Percentiles rank a stretch among this genome's conserved stretches.
phyloP scores from a whole-genome alignment of 1,139 yeast species.

The Pichia sp. region DNA sequence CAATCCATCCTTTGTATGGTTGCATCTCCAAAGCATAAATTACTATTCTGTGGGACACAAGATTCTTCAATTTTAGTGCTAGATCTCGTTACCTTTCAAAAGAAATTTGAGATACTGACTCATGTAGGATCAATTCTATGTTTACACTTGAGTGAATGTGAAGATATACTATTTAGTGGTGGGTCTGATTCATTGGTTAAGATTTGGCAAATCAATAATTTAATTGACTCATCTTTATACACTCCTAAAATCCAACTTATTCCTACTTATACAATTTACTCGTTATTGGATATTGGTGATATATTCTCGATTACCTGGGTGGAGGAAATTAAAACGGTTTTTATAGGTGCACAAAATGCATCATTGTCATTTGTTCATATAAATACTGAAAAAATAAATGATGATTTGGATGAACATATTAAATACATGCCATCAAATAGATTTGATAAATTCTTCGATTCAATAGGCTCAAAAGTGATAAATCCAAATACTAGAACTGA shows the following conservation, averaged over 20 bases:
- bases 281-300: slow-evolving; percentile 86
- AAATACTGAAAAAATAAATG: slow-evolving; percentile 25
- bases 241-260: slow-evolving; percentile 5
- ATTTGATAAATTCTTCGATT: slow-evolving; percentile 84
- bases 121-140: slow-evolving; percentile 67
- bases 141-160: slow-evolving; percentile 52
- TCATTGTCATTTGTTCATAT: slow-evolving; percentile 66
- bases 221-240: slow-evolving; percentile 6
- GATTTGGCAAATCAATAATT: slow-evolving; percentile 60
- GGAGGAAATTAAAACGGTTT: slow-evolving; percentile 51
- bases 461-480: slow-evolving; percentile 50
- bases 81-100: slow-evolving; percentile 59
- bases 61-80: slow-evolving; percentile 73
- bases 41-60: slow-evolving; percentile 89
- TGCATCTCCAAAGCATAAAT: slow-evolving; percentile 50
- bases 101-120: slow-evolving; percentile 42
- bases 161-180: slow-evolving; percentile 66
- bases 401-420: slow-evolving; percentile 21
- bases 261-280: slow-evolving; percentile 59
- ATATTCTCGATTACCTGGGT: slow-evolving; percentile 79
- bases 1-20: slow-evolving; percentile 76
- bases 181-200: slow-evolving; percentile 87
- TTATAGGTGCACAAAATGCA: slow-evolving; percentile 90
- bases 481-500: not conserved
- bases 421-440: slow-evolving; percentile 68